Percentiles rank a stretch among this genome's conserved stretches.
Conservation (phyloP, 106 monocot genomes). For the Posidonia australis region DNA sequence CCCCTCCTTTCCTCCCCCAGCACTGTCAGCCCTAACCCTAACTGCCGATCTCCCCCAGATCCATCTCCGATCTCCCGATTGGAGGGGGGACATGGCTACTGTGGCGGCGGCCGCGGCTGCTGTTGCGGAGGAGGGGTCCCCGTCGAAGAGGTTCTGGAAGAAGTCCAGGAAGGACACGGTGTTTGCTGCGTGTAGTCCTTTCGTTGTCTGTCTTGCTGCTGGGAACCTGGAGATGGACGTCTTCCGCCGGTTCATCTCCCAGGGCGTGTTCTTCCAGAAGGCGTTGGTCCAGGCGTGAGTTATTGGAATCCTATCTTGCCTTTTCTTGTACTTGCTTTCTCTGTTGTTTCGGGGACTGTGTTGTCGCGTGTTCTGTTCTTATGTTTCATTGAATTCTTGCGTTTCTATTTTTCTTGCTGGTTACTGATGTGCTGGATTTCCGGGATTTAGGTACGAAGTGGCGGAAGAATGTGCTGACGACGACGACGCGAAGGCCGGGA, state of each 20-base stretch:
- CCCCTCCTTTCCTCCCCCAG: neutral
- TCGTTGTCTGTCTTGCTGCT: conserved; percentile 60
- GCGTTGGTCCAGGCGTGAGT: conserved; percentile 76
- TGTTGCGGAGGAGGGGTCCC: conserved; percentile 42
- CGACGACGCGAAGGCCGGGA: conserved; percentile 51
- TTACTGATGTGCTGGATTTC: neutral
- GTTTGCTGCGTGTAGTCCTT: conserved; percentile 57
- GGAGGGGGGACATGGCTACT: conserved; percentile 15
- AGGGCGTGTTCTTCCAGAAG: conserved; percentile 71
- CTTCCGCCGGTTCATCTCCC: conserved; percentile 61
- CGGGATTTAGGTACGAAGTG: conserved; percentile 64
- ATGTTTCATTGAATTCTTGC: neutral
- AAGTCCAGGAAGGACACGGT: conserved; percentile 39
- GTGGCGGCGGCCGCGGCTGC: conserved; percentile 5
- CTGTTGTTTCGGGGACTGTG: neutral
- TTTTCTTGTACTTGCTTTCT: neutral
- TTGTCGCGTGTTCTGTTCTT: neutral
- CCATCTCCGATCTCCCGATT: neutral
- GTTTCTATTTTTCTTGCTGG: neutral
- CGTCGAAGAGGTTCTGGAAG: conserved; percentile 63
- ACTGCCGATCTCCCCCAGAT: neutral
- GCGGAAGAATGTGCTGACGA: conserved; percentile 86
- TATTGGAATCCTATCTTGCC: neutral
- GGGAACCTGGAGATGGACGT: conserved; percentile 55
- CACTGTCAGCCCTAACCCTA: neutral